phyloP scores from a whole-genome alignment of 2,329 filamentous ascomycete genomes.

The Metarhizium humberi region DNA sequence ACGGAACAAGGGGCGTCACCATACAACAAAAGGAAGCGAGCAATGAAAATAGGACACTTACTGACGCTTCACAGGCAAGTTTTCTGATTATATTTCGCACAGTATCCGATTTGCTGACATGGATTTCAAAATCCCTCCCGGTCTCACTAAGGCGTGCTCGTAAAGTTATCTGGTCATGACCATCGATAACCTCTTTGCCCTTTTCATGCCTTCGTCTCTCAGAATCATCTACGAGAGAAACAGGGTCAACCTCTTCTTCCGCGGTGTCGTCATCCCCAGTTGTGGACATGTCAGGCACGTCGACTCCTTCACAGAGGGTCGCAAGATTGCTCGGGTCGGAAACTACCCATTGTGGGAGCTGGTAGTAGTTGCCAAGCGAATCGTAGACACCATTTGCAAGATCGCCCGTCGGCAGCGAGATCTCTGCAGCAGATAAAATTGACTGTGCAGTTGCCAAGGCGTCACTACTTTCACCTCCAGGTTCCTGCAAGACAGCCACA shows the following conservation, averaged over 20 bases:
- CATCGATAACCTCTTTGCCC: conserved; percentile 45
- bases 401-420: conserved; percentile 66
- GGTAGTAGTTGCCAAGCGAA: conserved; percentile 58
- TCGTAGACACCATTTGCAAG: conserved; percentile 66
- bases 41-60: conserved; percentile 3
- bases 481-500: conserved; percentile 57
- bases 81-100: conserved; percentile 56
- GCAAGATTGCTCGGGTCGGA: conserved; percentile 52
- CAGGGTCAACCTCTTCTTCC: conserved; percentile 3
- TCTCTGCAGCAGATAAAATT: conserved; percentile 68
- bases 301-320: conserved; percentile 27
- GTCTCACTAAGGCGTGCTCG: conserved; percentile 58
- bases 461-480: conserved; percentile 31
- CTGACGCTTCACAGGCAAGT: conserved; percentile 26
- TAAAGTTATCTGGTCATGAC: conserved; percentile 46
- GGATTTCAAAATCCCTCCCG: conserved; percentile 52
- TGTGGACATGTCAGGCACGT: conserved; percentile 15
- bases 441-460: conserved; percentile 63
- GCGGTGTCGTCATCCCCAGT: conserved; percentile 26
- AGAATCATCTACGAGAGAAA: conserved; percentile 21
- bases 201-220: conserved; percentile 44
- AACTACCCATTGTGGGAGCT: conserved; percentile 58
- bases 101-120: conserved; percentile 49
- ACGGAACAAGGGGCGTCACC: neutral
- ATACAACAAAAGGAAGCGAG: neutral